Base-by-base conservation (phyloP, 2,329 filamentous ascomycete genomes). In the Fusarium sp. region DNA sequence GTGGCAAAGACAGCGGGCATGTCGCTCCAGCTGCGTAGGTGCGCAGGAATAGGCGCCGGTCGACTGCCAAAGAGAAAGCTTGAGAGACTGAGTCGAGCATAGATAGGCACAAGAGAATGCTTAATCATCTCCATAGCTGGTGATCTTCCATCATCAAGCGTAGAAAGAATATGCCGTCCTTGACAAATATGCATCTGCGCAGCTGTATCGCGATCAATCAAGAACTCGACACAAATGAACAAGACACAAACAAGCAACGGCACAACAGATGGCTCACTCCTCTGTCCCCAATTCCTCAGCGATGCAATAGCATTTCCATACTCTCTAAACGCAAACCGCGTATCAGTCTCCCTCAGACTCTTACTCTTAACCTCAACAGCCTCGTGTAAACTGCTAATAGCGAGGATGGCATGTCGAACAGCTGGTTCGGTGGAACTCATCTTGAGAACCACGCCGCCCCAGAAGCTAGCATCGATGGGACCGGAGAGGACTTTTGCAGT, bases 141-240 rank as follows among this genome's bases (percentile, higher is more conserved):
- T 6, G 79, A 78, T 7, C 71, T 62, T 4, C 71, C 69, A 35
- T 79, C 58, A 2, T 75, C 73, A 11, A 86, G 74, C 15, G 80
- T 79, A 3, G 78, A 79, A 7, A 86, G 79, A 5, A 86, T 83
- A 47, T 83, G 81, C 7, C 84, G 77, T 12, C 84, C 85, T 67
- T 86, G 84, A 21, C 80, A 79, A 21, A 86, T 83, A 54, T 86
- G 85, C 63, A 85, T 79, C 52, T 85, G 81, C 1, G 87, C 85
- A 15, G 83, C 83, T 9, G 78, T 76, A 47, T 85, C 84, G 64
- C 88, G 85, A 42, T 86, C 85, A 38, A 86, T 86, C 66, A 89
- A 81, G 72, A 87, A 87, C 77, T 89, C 88, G 54, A 89, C 84
- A 72, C 86, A 87, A 30, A 87, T 85, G 69, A 89, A 88, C 28